Base-by-base conservation (phyloP, 345 rosid genomes). In the Cardiospermum halicacabum region DNA sequence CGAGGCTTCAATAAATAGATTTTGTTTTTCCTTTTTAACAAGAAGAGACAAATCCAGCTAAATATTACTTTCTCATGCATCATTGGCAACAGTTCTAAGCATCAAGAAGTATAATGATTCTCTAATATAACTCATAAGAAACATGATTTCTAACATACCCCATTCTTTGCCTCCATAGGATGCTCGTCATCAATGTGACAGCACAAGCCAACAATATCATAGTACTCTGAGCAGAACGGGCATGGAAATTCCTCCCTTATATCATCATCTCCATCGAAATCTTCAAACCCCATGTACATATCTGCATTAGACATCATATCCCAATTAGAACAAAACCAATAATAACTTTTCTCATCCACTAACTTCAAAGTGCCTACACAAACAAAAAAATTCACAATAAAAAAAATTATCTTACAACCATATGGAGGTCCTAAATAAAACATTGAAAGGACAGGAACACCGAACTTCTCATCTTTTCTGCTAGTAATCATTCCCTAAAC, bases 151-250 rank as follows among this genome's bases (percentile, higher is more conserved):
- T 22, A 16, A 42, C 56, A 30, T n/a, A 94, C 98, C 90, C 94
- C 98, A 75, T 85, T 90, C 74, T 45, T 86, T 70, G 98, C 85
- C 77, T 93, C 96, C 77, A 72, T 43, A 9, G 89, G 89, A 75
- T 93, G 98, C 72, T 84, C 89, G 56, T 93, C 97, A 22, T 93
- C 97, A 53, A 93, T 88, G 83, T 88, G 98, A 66, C 93, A 85
- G 65, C 97, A 93, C 72, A 90, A 79, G 67, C 97, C 92, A 34
- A 84, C 87, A 27, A 93, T 93, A 74, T 93, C 97, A 69, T 86
- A 93, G 64, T 81, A 84, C 57, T 90, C 94, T 9, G 96, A 78
- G 69, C 97, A 93, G 77, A 93, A 93, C 26, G 98, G 98, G 76
- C 98, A 93, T 27, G 92, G 86, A 74, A 86, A 93, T 78, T 93